Percentiles rank a stretch among this genome's conserved stretches.
phyloP scores from a whole-genome alignment of 2,329 filamentous ascomycete genomes.

The Aureobasidium sp. region DNA sequence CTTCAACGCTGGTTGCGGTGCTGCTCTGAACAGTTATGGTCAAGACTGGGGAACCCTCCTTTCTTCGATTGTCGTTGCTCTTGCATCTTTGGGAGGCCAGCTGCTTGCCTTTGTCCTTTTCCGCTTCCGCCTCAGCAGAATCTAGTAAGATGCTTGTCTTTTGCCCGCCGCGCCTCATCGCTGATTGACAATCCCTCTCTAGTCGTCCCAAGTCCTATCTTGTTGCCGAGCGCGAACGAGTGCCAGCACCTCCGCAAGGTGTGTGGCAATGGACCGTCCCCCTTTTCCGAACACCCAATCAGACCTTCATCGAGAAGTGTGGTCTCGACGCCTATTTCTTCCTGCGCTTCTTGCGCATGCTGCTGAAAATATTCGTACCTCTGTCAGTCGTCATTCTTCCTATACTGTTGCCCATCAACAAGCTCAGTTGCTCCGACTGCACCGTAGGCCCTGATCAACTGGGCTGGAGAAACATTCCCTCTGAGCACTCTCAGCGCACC shows the following conservation, averaged over 20 bases:
- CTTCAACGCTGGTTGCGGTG: conserved; percentile 4
- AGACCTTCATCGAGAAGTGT: conserved; percentile 89
- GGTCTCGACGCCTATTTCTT: conserved; percentile 98
- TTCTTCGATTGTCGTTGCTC: conserved; percentile 31
- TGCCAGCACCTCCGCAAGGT: conserved; percentile 60
- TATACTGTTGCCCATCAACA: conserved; percentile 80
- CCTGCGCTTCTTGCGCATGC: conserved; percentile 76
- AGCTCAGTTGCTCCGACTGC: conserved; percentile 52
- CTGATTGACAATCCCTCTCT: not conserved
- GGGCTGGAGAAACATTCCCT: conserved; percentile 78
- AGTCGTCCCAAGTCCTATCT: conserved; percentile 77
- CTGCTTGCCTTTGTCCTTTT: conserved; percentile 67
- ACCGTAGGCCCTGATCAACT: conserved; percentile 65
- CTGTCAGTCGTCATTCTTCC: conserved; percentile 72
- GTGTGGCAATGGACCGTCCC: conserved; percentile 49
- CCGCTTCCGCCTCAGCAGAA: conserved; percentile 70
- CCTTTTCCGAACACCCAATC: conserved; percentile 62
- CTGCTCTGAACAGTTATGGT: not conserved
- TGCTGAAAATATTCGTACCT: conserved; percentile 87
- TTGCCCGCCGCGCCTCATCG: not conserved
- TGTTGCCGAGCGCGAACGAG: conserved; percentile 77
- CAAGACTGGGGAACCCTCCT: conserved; percentile 31
- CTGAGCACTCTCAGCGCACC: conserved; percentile 59
- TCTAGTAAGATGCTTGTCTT: conserved; percentile 46
- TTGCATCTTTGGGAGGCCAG: conserved; percentile 35